Percentiles rank a stretch among this genome's conserved stretches.
Conservation (phyloP, 306 rosid species). For the Lupinus albus region DNA sequence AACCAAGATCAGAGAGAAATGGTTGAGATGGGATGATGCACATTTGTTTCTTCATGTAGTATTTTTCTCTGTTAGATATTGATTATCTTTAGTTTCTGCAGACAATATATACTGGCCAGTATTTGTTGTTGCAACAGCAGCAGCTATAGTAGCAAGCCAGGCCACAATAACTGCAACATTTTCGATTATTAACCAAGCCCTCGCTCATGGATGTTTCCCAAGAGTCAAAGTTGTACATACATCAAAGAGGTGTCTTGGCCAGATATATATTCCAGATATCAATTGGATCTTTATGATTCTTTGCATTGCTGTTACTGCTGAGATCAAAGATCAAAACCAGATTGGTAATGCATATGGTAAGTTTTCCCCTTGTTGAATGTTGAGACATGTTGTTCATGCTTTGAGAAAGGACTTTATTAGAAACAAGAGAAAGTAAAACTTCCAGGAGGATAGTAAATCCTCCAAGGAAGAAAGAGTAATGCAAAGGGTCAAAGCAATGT, state of each 20-base stretch:
- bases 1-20: neutral
- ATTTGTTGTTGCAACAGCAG: constrained; percentile 83
- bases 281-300: constrained; percentile 96
- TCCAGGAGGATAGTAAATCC: constrained; percentile 1
- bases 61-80: constrained; percentile 33
- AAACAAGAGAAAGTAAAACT: constrained; percentile 13
- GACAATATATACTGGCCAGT: constrained; percentile 87
- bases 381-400: constrained; percentile 3
- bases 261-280: constrained; percentile 87
- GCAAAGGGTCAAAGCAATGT: too few relatives aligned
- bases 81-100: constrained; percentile 48
- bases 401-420: neutral
- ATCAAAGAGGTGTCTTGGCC: constrained; percentile 74
- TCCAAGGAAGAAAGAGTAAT: constrained; percentile 11
- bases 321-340: constrained; percentile 83
- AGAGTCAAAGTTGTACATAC: constrained; percentile 94
- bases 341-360: constrained; percentile 97
- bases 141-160: constrained; percentile 94
- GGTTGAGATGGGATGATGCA: neutral
- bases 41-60: constrained; percentile 19
- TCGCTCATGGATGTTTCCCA: constrained; percentile 91
- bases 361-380: constrained; percentile 25
- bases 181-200: constrained; percentile 92
- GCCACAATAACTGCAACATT: constrained; percentile 89
- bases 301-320: constrained; percentile 88